Evolutionary conservation across 176 grass and related monocot genomes (phyloP).

Genomic region (Triticum timopheevii): DNA sequence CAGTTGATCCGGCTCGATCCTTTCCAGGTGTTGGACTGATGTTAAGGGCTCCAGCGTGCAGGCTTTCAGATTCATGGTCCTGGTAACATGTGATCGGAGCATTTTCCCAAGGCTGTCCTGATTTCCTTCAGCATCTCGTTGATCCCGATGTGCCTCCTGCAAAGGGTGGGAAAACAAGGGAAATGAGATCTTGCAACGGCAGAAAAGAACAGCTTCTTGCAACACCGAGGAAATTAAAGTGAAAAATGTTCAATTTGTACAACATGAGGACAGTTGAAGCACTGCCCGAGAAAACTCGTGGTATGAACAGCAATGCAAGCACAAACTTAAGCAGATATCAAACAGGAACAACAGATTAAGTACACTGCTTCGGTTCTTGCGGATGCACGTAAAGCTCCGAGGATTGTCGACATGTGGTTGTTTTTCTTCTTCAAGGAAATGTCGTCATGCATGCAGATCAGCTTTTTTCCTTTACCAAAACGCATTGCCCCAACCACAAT

Average conservation of each 20-base stretch:
- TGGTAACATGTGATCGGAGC: slow-evolving; percentile 51
- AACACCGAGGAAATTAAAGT: background rate
- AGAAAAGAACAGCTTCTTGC: background rate
- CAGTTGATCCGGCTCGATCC: background rate
- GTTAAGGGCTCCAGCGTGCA: background rate
- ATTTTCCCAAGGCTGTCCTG: slow-evolving; percentile 72
- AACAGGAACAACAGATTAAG: background rate
- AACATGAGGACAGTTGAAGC: background rate
- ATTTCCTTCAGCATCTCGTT: slow-evolving; percentile 87
- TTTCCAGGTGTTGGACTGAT: slow-evolving; percentile 7
- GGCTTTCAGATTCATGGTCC: slow-evolving; percentile 21
- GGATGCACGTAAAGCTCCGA: too few relatives aligned
- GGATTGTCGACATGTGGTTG: too few relatives aligned
- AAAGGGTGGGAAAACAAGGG: slow-evolving; percentile 1
- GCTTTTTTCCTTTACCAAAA: too few relatives aligned
- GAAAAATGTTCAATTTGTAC: background rate
- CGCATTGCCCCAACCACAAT: too few relatives aligned
- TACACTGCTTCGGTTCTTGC: too few relatives aligned
- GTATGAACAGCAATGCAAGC: background rate
- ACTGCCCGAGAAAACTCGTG: background rate
- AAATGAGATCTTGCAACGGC: background rate
- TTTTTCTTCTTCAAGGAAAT: too few relatives aligned
- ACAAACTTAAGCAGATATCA: background rate
- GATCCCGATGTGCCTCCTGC: slow-evolving; percentile 75
- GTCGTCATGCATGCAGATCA: too few relatives aligned